A percentile compares a stretch with the other conserved stretches of the same genome.
phyloP scores from a whole-genome alignment of 345 rosid species.

The Gynandropsis gynandra region DNA sequence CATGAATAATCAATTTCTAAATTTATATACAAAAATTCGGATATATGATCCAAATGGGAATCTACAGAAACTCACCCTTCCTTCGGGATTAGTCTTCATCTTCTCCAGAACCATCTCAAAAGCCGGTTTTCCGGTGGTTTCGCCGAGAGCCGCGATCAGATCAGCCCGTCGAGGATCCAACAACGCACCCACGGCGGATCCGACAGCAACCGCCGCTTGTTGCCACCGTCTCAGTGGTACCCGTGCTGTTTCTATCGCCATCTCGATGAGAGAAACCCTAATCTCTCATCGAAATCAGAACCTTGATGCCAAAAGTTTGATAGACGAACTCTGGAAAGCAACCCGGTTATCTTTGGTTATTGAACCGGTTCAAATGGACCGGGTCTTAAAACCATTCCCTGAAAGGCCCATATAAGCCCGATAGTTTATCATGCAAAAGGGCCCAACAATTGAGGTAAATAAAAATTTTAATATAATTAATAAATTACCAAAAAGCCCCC shows the following conservation, averaged over 20 bases:
- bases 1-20: too few species aligned
- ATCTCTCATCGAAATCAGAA: neutral
- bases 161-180: conserved; percentile 61
- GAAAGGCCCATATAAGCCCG: too few species aligned
- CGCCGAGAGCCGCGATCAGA: conserved; percentile 69
- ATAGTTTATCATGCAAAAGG: too few species aligned
- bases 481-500: conserved; percentile 20
- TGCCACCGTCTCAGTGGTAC: conserved; percentile 55
- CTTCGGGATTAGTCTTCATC: conserved; percentile 60
- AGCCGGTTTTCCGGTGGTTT: conserved; percentile 67
- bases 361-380: too few species aligned
- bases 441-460: too few species aligned
- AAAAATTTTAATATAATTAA: neutral
- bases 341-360: too few species aligned
- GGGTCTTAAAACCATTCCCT: too few species aligned
- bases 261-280: conserved; percentile 7
- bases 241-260: conserved; percentile 35
- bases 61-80: conserved; percentile 47
- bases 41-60: too few species aligned
- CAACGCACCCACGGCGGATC: conserved; percentile 69
- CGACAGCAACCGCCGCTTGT: conserved; percentile 60
- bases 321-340: too few species aligned
- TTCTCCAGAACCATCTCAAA: conserved; percentile 59
- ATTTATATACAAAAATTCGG: too few species aligned
- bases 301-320: too few species aligned